Conservation (phyloP, 2,329 filamentous ascomycete genomes). For the Phaeosphaeriaceae sp. region DNA sequence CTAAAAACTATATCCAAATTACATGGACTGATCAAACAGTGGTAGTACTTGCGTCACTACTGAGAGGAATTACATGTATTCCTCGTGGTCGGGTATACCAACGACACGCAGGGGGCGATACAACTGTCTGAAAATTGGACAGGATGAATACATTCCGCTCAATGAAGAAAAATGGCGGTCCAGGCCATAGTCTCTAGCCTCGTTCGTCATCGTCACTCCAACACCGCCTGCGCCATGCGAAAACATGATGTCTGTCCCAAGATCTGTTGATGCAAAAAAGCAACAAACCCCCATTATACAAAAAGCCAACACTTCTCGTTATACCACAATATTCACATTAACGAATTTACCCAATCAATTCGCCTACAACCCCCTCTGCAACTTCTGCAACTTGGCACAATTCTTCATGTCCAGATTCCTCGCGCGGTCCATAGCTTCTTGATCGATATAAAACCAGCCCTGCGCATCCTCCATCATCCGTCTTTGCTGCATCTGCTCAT, state of each 20-base stretch:
- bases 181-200: too few species aligned
- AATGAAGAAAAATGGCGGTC: too few species aligned
- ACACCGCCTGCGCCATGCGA: background rate
- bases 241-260: background rate
- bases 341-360: background rate
- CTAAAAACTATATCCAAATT: too few species aligned
- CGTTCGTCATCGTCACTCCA: background rate
- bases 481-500: conserved; percentile 70
- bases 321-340: background rate
- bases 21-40: too few species aligned
- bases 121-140: too few species aligned
- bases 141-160: too few species aligned
- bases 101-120: too few species aligned
- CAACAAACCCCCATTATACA: background rate
- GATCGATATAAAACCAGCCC: conserved; percentile 86
- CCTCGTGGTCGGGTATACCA: too few species aligned
- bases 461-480: conserved; percentile 77
- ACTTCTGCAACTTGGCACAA: conserved; percentile 63
- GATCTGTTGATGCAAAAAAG: background rate
- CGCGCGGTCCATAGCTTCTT: conserved; percentile 78
- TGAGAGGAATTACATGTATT: too few species aligned
- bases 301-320: background rate
- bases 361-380: conserved; percentile 37
- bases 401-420: conserved; percentile 65
- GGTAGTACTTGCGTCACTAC: too few species aligned